phyloP scores from a whole-genome alignment of 192 early-diverging fungal genomes.

The Linnemannia exigua region DNA sequence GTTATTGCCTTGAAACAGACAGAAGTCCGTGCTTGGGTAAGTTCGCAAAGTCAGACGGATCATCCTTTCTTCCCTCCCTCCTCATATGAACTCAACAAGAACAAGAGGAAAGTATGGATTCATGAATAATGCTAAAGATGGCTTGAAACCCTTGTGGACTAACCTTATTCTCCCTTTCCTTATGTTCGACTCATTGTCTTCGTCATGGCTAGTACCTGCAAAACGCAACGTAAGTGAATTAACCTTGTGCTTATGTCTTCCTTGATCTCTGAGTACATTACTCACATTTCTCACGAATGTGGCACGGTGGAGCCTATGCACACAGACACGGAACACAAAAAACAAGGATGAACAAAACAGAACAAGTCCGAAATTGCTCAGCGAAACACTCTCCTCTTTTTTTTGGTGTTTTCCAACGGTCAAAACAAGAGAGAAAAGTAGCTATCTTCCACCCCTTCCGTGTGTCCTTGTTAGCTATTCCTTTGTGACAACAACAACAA shows the following conservation, averaged over 20 bases:
- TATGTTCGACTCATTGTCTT: neutral
- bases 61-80: no score
- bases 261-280: neutral
- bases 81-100: no score
- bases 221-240: conserved; percentile 51
- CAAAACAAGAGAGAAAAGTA: neutral
- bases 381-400: neutral
- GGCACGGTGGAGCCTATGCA: neutral
- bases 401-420: neutral
- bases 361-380: neutral
- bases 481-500: neutral
- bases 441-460: conserved; percentile 10
- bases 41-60: no score
- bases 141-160: neutral
- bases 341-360: neutral
- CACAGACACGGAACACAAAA: neutral
- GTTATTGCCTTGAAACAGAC: conserved; percentile 28
- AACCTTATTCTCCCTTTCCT: neutral
- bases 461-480: neutral
- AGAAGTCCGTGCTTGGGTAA: conserved; percentile 23
- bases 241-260: neutral
- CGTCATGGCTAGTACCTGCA: conserved; percentile 27
- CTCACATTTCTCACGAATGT: neutral
- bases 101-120: neutral
- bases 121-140: neutral